A percentile compares a stretch with the other conserved stretches of the same genome.
Evolutionary conservation across 371 early-diverging fungal genomes (phyloP).

Genomic region (Catenaria anguillulae): DNA sequence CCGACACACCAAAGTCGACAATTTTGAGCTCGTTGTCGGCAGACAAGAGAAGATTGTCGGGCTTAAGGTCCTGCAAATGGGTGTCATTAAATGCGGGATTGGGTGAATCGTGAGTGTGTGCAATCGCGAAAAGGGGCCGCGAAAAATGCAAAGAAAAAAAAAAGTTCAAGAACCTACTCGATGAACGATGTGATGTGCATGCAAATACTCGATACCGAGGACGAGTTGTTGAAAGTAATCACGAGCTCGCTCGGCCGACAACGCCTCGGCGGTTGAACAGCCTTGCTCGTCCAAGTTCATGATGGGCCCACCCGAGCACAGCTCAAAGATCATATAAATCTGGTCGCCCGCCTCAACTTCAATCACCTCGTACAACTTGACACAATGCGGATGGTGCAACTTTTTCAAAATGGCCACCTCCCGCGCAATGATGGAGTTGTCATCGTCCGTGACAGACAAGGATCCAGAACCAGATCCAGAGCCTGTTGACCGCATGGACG

Average conservation of each 20-base stretch:
- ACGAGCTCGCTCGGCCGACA: constrained; percentile 23
- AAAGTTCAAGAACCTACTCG: background rate
- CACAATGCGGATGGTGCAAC: constrained; percentile 71
- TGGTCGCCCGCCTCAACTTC: constrained; percentile 71
- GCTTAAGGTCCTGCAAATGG: constrained; percentile 92
- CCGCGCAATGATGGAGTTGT: constrained; percentile 14
- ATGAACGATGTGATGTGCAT: background rate
- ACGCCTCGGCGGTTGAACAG: constrained; percentile 11
- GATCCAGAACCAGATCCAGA: too few relatives aligned
- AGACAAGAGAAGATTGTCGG: constrained; percentile 92
- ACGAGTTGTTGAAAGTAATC: constrained; percentile 70
- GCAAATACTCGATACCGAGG: constrained; percentile 83
- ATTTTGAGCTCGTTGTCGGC: constrained; percentile 77
- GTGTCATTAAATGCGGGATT: too few relatives aligned
- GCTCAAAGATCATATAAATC: constrained; percentile 70
- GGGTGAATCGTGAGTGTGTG: too few relatives aligned
- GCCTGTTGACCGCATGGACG: too few relatives aligned
- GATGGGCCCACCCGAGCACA: constrained; percentile 34
- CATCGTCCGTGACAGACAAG: too few relatives aligned
- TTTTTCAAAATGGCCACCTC: constrained; percentile 93
- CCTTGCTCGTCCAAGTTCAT: background rate
- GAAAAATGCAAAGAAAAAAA: too few relatives aligned
- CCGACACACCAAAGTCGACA: constrained; percentile 96
- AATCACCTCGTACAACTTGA: constrained; percentile 64
- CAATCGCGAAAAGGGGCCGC: too few relatives aligned